Conservation (phyloP, 805 yeast species). For the Pichia membranifaciens region DNA sequence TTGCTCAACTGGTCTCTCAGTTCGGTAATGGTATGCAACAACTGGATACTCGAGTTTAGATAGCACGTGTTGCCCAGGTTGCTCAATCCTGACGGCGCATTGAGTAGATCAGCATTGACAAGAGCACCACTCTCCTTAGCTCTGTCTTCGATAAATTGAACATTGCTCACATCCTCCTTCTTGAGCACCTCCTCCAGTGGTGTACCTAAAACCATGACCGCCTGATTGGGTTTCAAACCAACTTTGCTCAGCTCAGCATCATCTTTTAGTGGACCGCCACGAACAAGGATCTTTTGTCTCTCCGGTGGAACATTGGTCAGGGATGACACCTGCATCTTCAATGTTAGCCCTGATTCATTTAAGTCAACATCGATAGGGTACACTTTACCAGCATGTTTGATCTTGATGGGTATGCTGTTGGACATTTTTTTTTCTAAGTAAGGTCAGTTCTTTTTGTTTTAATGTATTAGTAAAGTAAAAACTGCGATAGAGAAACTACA, state of each 20-base stretch:
- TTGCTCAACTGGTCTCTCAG: constrained; percentile 30
- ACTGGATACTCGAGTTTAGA: constrained; percentile 64
- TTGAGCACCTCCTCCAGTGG: constrained; percentile 55
- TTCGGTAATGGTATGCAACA: constrained; percentile 42
- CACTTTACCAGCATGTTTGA: constrained; percentile 66
- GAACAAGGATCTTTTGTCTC: constrained; percentile 84
- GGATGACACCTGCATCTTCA: constrained; percentile 65
- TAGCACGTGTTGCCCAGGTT: constrained; percentile 78
- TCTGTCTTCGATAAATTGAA: constrained; percentile 66
- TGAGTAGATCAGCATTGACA: constrained; percentile 17
- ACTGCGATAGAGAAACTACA: too few relatives aligned
- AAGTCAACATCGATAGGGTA: constrained; percentile 54
- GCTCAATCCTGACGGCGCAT: constrained; percentile 58
- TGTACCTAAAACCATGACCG: constrained; percentile 87
- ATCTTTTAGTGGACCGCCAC: constrained; percentile 82
- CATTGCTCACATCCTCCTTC: constrained; percentile 44
- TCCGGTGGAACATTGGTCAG: constrained; percentile 79
- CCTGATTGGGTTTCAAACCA: constrained; percentile 56
- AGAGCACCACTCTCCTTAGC: constrained; percentile 15
- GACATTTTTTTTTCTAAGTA: neutral
- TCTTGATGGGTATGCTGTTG: constrained; percentile 19
- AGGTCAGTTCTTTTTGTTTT: too few relatives aligned
- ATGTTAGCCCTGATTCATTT: constrained; percentile 49
- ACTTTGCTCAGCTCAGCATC: constrained; percentile 47
- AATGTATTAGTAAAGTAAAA: too few relatives aligned